Evolutionary conservation across 2,329 filamentous ascomycete genomes (phyloP).

Genomic region (Coleophoma crateriformis): DNA sequence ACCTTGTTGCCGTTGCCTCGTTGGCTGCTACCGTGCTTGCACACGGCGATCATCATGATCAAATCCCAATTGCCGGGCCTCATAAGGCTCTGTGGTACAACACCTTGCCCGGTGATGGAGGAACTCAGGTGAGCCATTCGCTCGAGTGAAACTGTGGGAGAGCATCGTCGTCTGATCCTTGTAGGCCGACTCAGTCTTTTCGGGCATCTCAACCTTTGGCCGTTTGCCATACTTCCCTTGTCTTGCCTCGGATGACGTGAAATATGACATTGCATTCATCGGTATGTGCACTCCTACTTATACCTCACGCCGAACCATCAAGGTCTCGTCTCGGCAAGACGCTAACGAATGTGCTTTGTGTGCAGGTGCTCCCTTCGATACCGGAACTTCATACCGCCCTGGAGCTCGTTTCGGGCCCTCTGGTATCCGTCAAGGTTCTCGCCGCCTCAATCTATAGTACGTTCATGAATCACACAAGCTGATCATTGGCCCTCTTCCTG

Average conservation of each 20-base stretch:
- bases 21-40: conserved; percentile 65
- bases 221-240: conserved; percentile 74
- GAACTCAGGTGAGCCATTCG: conserved; percentile 58
- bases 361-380: conserved; percentile 75
- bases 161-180: conserved; percentile 2
- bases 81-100: conserved; percentile 79
- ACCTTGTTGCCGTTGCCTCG: conserved; percentile 15
- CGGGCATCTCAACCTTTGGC: conserved; percentile 81
- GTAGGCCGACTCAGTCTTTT: conserved; percentile 82
- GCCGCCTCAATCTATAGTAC: conserved; percentile 82
- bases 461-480: conserved; percentile 28
- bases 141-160: conserved; percentile 1
- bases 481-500: conserved; percentile 9
- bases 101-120: conserved; percentile 74
- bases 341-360: not conserved
- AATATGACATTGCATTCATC: conserved; percentile 82
- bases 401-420: conserved; percentile 81
- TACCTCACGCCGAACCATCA: conserved; percentile 3
- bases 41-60: conserved; percentile 80
- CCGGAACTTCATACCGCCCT: conserved; percentile 78
- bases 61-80: conserved; percentile 46
- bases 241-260: conserved; percentile 60
- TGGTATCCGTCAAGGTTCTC: conserved; percentile 80
- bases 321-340: conserved; percentile 5
- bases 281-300: conserved; percentile 38